phyloP scores from a whole-genome alignment of 176 grass and related monocot genomes.

The Phragmites australis region DNA sequence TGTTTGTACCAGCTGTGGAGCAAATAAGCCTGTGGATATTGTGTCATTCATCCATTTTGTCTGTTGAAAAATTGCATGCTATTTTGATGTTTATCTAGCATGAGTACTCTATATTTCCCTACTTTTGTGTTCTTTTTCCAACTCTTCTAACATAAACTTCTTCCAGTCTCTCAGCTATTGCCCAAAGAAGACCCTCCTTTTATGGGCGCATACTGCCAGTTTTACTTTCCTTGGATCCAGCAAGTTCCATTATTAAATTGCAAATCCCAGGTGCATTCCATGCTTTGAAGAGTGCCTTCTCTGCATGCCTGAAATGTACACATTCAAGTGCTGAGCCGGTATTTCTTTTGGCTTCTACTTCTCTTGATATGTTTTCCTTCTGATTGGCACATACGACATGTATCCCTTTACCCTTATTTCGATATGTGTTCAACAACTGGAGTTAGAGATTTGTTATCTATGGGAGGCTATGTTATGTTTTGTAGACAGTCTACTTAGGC shows the following conservation, averaged over 20 bases:
- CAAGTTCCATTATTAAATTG: slow-evolving; percentile 68
- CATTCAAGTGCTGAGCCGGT: slow-evolving; percentile 99
- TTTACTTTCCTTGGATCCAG: slow-evolving; percentile 87
- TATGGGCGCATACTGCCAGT: slow-evolving; percentile 91
- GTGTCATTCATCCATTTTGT: neutral
- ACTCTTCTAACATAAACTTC: slow-evolving; percentile 36
- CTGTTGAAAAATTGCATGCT: slow-evolving; percentile 4
- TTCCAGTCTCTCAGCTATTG: slow-evolving; percentile 87
- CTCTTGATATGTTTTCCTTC: slow-evolving; percentile 14
- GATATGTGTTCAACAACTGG: neutral
- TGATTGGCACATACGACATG: slow-evolving; percentile 18
- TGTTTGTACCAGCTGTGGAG: slow-evolving; percentile 4
- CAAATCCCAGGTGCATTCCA: slow-evolving; percentile 74
- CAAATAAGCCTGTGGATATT: slow-evolving; percentile 8
- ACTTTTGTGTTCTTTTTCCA: neutral
- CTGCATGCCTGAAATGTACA: slow-evolving; percentile 86
- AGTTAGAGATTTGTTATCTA: neutral
- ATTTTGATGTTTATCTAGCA: slow-evolving; percentile 24
- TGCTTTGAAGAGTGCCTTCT: slow-evolving; percentile 82
- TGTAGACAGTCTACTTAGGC: neutral
- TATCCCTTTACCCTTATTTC: neutral
- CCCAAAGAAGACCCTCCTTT: slow-evolving; percentile 90
- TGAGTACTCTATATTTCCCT: neutral
- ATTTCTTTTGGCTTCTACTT: slow-evolving; percentile 43
- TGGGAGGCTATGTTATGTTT: neutral